These are phyloP conservation scores for Phytophthora gonapodyides DNA, from an alignment of 352 stramenopile species.

Conservation along the genomic window DNA sequence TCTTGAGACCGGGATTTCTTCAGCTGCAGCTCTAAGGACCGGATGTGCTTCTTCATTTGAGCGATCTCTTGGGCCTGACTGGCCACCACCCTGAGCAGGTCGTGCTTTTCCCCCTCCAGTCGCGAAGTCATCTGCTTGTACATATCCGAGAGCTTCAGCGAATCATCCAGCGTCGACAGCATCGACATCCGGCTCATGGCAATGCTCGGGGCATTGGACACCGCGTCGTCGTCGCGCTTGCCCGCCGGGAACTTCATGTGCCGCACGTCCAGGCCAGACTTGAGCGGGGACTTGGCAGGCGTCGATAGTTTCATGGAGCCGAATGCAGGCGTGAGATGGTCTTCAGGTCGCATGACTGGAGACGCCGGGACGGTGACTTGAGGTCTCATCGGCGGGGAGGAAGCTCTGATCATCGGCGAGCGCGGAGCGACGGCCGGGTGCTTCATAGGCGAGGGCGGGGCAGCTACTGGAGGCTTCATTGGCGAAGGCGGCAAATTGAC, in stretches of 20 bases:
- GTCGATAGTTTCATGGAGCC: conserved; percentile 29
- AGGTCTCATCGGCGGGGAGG: conserved; percentile 12
- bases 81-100: conserved; percentile 70
- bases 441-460: conserved; percentile 17
- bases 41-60: conserved; percentile 77
- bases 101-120: conserved; percentile 75
- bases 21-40: conserved; percentile 65
- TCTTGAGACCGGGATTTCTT: conserved; percentile 43
- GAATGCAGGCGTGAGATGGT: conserved; percentile 22
- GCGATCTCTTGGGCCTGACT: conserved; percentile 76
- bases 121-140: conserved; percentile 85
- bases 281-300: conserved; percentile 25
- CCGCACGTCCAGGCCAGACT: conserved; percentile 27
- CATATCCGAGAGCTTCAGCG: conserved; percentile 71
- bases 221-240: conserved; percentile 38
- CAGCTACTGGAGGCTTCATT: conserved; percentile 9
- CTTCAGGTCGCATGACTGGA: conserved; percentile 25
- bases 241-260: conserved; percentile 29
- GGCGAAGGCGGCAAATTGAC: conserved; percentile 5
- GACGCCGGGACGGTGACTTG: conserved; percentile 24
- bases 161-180: conserved; percentile 61
- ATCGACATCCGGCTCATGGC: conserved; percentile 41
- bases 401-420: conserved; percentile 13
- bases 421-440: background rate
- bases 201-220: conserved; percentile 40